Percentiles rank a stretch among this genome's conserved stretches.
These are phyloP conservation scores for Colletotrichum tamarilloi DNA, from an alignment of 2,329 filamentous ascomycete species.

Conservation along the genomic window DNA sequence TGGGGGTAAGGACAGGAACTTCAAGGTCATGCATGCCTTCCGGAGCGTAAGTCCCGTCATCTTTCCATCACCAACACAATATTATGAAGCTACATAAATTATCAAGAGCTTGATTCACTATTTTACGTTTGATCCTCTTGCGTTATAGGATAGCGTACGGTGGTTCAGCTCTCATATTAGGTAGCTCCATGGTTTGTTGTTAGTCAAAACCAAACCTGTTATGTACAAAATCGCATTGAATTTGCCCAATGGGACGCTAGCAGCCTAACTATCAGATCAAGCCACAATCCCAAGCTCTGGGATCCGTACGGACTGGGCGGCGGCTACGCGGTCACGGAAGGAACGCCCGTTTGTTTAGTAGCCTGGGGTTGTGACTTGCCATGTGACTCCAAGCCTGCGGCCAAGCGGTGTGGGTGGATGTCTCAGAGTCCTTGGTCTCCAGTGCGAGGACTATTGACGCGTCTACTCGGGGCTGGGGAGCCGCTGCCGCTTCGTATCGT, in stretches of 20 bases:
- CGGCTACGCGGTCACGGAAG: conserved; percentile 24
- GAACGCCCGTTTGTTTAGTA: conserved; percentile 26
- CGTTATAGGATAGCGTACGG: not conserved
- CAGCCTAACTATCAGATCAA: conserved; percentile 18
- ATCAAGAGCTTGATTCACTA: not conserved
- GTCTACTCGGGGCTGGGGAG: conserved; percentile 2
- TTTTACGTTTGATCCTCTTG: not conserved
- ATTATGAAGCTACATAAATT: not conserved
- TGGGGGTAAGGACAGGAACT: not conserved
- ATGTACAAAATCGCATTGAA: not conserved
- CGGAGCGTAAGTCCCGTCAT: conserved; percentile 19
- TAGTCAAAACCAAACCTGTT: conserved; percentile 17
- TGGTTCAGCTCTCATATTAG: not conserved
- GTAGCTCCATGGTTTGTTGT: not conserved
- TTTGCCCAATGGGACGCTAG: conserved; percentile 8
- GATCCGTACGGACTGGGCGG: conserved; percentile 9
- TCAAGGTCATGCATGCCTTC: not conserved
- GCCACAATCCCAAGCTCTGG: conserved; percentile 25
- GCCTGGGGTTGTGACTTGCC: conserved; percentile 28
- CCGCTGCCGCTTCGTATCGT: conserved; percentile 16
- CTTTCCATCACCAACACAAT: not conserved
- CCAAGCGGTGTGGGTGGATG: conserved; percentile 35
- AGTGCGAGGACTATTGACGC: conserved; percentile 13
- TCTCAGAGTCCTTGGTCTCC: conserved; percentile 19
- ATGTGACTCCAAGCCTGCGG: conserved; percentile 33